A percentile compares a stretch with the other conserved stretches of the same genome.
These are phyloP conservation scores for Trichothecium sympodiale DNA, from an alignment of 2,329 filamentous ascomycete genomes.

Conservation along the genomic window DNA sequence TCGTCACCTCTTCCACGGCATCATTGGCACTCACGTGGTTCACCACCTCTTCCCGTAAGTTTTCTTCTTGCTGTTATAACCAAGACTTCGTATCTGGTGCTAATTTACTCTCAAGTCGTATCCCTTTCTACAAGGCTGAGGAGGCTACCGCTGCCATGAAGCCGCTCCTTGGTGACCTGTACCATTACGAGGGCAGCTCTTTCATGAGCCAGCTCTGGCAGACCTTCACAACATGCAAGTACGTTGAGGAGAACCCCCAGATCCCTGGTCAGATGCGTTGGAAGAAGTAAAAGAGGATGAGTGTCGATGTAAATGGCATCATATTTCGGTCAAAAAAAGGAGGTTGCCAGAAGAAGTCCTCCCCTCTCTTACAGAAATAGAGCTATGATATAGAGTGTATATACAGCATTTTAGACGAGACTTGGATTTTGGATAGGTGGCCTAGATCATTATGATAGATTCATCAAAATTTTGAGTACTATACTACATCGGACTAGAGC, in stretches of 20 bases:
- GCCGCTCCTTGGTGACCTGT: slow-evolving; percentile 83
- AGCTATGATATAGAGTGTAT: too few relatives aligned
- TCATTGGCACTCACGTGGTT: slow-evolving; percentile 47
- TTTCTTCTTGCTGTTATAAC: neutral
- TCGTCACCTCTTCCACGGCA: slow-evolving; percentile 52
- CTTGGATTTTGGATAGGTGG: too few relatives aligned
- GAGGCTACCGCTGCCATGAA: slow-evolving; percentile 57
- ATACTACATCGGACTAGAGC: too few relatives aligned
- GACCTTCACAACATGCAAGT: slow-evolving; percentile 6
- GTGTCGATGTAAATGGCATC: too few relatives aligned
- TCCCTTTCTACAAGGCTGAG: slow-evolving; percentile 36
- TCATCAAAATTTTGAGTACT: too few relatives aligned
- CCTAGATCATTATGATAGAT: too few relatives aligned
- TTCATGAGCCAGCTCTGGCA: slow-evolving; percentile 8
- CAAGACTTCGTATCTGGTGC: neutral
- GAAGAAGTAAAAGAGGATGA: neutral
- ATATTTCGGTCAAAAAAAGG: too few relatives aligned
- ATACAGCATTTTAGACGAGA: too few relatives aligned
- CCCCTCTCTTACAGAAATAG: too few relatives aligned
- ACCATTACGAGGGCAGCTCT: slow-evolving; percentile 38
- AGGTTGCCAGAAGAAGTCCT: too few relatives aligned
- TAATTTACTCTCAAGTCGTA: slow-evolving; percentile 11
- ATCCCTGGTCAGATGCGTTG: neutral
- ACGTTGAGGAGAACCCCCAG: slow-evolving; percentile 3
- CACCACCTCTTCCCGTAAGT: slow-evolving; percentile 43